A percentile compares a stretch with the other conserved stretches of the same genome.
Evolutionary conservation across 2,329 filamentous ascomycete species (phyloP).

Genomic region (Coniella vitis): DNA sequence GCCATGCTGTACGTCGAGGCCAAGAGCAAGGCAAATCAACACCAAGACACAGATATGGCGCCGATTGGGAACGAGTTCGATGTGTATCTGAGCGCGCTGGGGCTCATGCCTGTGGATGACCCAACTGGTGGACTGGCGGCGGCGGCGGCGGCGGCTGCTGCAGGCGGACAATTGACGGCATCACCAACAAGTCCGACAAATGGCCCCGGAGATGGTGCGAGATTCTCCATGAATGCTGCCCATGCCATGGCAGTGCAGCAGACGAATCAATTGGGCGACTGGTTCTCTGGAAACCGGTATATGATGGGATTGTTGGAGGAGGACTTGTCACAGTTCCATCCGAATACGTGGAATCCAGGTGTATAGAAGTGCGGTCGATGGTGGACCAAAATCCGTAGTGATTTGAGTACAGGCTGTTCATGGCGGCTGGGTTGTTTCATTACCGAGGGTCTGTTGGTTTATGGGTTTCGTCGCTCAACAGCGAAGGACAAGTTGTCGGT

Average conservation of each 20-base stretch:
- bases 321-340: conserved; percentile 41
- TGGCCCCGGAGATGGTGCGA: conserved; percentile 3
- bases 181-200: conserved; percentile 1
- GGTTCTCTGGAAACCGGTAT: conserved; percentile 60
- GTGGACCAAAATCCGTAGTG: no score
- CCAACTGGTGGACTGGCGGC: not conserved
- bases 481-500: no score
- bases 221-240: conserved; percentile 5
- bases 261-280: conserved; percentile 50
- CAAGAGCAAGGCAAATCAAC: conserved; percentile 47
- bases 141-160: conserved; percentile 9
- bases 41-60: conserved; percentile 37
- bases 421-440: no score
- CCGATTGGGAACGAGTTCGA: conserved; percentile 55
- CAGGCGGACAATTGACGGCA: not conserved
- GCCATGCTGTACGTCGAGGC: conserved; percentile 56
- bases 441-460: not conserved
- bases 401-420: no score
- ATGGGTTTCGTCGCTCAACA: no score
- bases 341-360: conserved; percentile 23
- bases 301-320: conserved; percentile 60
- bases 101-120: conserved; percentile 43
- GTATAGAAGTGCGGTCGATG: conserved; percentile 13
- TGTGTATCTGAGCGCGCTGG: conserved; percentile 57
- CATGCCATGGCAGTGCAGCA: conserved; percentile 19